Evolutionary conservation across 352 stramenopile species (phyloP).

Genomic region (Globisporangium camurandrum): DNA sequence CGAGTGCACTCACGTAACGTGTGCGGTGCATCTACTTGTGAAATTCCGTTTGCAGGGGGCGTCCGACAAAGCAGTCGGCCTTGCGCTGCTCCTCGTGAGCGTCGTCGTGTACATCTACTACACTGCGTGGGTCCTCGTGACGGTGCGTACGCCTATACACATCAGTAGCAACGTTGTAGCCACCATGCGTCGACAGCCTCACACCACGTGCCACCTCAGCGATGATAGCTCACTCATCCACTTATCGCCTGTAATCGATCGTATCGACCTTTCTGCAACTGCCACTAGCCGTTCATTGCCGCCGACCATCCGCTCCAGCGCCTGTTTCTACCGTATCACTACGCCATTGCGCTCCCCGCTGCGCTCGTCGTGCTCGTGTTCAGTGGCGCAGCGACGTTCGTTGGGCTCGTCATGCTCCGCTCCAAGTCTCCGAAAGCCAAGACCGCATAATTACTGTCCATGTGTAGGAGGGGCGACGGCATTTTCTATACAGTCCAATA

Average conservation of each 20-base stretch:
- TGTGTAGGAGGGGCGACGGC: too few relatives aligned
- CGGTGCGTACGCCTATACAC: slow-evolving; percentile 30
- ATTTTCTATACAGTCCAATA: too few relatives aligned
- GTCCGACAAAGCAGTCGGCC: slow-evolving; percentile 73
- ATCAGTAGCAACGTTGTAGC: background rate
- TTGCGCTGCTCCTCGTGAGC: slow-evolving; percentile 70
- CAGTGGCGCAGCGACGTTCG: slow-evolving; percentile 74
- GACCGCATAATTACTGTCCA: background rate
- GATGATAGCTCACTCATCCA: background rate
- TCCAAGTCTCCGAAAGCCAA: slow-evolving; percentile 75
- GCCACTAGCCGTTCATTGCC: slow-evolving; percentile 88
- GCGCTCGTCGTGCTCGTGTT: slow-evolving; percentile 84
- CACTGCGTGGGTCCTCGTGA: slow-evolving; percentile 86
- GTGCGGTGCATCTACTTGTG: background rate
- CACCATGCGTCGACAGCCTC: background rate
- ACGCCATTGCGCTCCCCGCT: slow-evolving; percentile 83
- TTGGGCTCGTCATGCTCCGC: slow-evolving; percentile 87
- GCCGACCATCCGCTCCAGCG: slow-evolving; percentile 64
- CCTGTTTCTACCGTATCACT: slow-evolving; percentile 86
- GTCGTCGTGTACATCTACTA: slow-evolving; percentile 89
- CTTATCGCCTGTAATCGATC: background rate
- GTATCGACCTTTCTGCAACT: too few relatives aligned
- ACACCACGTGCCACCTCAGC: background rate
- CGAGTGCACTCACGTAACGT: background rate
- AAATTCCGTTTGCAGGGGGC: slow-evolving; percentile 26